Base-by-base conservation (phyloP, 2,329 filamentous ascomycete genomes). In the Trichoderma endophyticum region DNA sequence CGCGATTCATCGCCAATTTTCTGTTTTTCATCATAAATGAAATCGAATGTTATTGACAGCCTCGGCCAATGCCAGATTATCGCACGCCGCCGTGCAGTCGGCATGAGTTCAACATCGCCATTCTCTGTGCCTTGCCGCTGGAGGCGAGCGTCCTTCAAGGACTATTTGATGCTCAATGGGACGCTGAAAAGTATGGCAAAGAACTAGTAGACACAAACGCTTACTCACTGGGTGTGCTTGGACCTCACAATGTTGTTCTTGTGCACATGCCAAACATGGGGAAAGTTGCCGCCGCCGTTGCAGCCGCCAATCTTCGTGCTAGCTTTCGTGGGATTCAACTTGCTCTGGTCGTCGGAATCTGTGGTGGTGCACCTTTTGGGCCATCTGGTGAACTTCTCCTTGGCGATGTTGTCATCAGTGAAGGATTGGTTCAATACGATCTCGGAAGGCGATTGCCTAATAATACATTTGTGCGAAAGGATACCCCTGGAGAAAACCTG, bases 341-440 rank as follows among this genome's bases (percentile, higher is more conserved):
- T 1, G 79, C 74, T 8, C 67, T 83, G 3, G 36, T 83, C 0
- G 78, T 81, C 3, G 81, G 81, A 0, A 76, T 83, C 5, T 83
- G 54, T 11, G 54, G 54, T 6, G 54, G 54, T 1, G 26, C 15
- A 1, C 54, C 54, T 30, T 57, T 57, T 0, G 54, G 54, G 7
- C 24, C 14, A 3, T 6, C 24, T 5, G 54, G 12, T 9, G 14
- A 57, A 57, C 2, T 57, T 2, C 2, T 57, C 0, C 54, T 57
- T 6, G 54, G 54, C 0, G 54, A 57, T 2, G 26, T 57, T 6
- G 26, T 57, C 4, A 11, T 57, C 26, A 57, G 54, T 30, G 12
- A 30, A 28, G 54, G 54, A 0, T 8, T 57, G 1, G 4, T 57
- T 30, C 54, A 57, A 2, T 57, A 57, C 24, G 54, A 57, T 30